phyloP scores from a whole-genome alignment of 495 filamentous ascomycete species.

The Penicillium waksmanii region DNA sequence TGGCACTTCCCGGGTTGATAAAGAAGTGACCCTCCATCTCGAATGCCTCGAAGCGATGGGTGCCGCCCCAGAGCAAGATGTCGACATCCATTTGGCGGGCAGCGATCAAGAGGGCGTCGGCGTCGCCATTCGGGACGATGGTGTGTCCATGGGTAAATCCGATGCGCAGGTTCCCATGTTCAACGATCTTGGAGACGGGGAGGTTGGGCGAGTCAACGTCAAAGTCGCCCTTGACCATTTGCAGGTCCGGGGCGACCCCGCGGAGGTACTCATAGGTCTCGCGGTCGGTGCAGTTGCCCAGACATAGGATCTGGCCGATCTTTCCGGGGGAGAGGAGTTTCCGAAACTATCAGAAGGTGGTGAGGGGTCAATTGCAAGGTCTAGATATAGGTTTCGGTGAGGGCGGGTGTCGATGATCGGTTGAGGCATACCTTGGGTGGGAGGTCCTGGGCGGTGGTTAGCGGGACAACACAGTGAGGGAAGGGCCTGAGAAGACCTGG shows the following conservation, averaged over 20 bases:
- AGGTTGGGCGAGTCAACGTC: constrained; percentile 92
- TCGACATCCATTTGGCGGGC: constrained; percentile 96
- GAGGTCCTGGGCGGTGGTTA: constrained; percentile 65
- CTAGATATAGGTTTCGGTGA: constrained; percentile 5
- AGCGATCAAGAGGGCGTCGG: constrained; percentile 88
- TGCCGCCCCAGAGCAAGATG: constrained; percentile 96
- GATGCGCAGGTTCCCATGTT: constrained; percentile 89
- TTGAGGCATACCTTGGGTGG: constrained; percentile 72
- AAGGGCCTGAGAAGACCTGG: not conserved
- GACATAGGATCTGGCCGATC: constrained; percentile 95
- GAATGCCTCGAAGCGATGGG: constrained; percentile 95
- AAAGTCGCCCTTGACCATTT: constrained; percentile 92
- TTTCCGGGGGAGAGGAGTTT: constrained; percentile 98
- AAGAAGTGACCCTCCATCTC: constrained; percentile 99
- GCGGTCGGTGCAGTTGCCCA: constrained; percentile 95
- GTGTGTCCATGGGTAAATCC: constrained; percentile 97
- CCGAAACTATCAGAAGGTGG: constrained; percentile 71
- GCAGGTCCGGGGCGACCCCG: constrained; percentile 86
- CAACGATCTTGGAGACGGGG: constrained; percentile 90
- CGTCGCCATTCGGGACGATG: constrained; percentile 87
- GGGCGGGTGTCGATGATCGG: constrained; percentile 2
- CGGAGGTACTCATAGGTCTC: constrained; percentile 95
- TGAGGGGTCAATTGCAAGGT: not conserved
- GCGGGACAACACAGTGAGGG: constrained; percentile 27
- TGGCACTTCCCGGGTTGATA: constrained; percentile 95